phyloP scores from a whole-genome alignment of 2,329 filamentous ascomycete genomes.

The Chaetomiaceae sp. region DNA sequence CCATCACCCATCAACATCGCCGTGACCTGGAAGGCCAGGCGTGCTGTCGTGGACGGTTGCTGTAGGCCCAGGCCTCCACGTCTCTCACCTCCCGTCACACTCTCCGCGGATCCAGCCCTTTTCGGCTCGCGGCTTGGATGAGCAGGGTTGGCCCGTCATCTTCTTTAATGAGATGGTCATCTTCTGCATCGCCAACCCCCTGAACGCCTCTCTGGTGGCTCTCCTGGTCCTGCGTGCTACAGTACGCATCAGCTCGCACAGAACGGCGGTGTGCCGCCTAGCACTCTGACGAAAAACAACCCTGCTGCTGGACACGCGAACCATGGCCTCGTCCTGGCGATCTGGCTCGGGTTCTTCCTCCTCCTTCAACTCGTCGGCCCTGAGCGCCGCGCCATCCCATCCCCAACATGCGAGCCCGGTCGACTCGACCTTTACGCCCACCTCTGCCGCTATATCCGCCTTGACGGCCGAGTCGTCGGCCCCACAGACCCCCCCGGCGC shows the following conservation, averaged over 20 bases:
- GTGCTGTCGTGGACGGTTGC: slow-evolving; percentile 2
- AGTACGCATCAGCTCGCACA: slow-evolving; percentile 2
- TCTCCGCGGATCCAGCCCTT: not conserved
- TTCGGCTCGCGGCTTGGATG: not conserved
- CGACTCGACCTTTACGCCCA: slow-evolving; percentile 44
- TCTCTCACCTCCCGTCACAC: not conserved
- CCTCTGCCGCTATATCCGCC: slow-evolving; percentile 41
- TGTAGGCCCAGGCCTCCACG: not conserved
- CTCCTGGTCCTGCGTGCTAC: slow-evolving; percentile 6
- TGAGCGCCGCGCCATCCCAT: slow-evolving; percentile 39
- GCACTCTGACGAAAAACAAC: not conserved
- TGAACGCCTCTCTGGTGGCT: slow-evolving; percentile 11
- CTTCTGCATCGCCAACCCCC: not conserved
- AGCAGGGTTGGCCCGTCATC: slow-evolving; percentile 9
- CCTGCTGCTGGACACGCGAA: not conserved
- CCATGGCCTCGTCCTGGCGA: slow-evolving; percentile 28
- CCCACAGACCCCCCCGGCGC: slow-evolving; percentile 37
- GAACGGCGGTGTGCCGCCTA: slow-evolving; percentile 10
- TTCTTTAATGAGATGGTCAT: slow-evolving; percentile 11
- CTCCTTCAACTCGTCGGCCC: slow-evolving; percentile 44
- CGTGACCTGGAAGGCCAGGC: not conserved
- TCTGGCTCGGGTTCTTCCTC: slow-evolving; percentile 41
- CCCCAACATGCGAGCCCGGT: slow-evolving; percentile 40
- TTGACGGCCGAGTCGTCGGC: slow-evolving; percentile 37
- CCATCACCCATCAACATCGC: not conserved